Base-by-base conservation (phyloP, 1,284 basidiomycete genomes). In the Acaromyces ingoldii region DNA sequence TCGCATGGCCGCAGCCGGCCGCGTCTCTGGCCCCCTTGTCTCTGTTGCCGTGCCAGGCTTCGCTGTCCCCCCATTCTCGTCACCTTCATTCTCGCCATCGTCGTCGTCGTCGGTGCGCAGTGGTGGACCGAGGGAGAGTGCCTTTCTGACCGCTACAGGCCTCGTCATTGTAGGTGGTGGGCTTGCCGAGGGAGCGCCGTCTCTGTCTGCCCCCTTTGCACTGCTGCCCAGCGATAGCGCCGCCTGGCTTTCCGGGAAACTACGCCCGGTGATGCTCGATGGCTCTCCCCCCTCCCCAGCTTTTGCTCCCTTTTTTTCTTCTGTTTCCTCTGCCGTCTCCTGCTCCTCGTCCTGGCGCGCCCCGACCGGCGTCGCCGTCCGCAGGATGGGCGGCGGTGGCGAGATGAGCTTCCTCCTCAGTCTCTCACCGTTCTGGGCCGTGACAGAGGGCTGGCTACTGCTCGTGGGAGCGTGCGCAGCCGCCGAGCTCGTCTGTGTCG, bases 111-210 rank as follows among this genome's bases (percentile, higher is more conserved):
- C 22, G 17, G 26, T 13, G 28, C 25, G n/a, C n/a, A n/a, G n/a
- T n/a, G n/a, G n/a, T n/a, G n/a, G n/a, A n/a, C n/a, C 13, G 24
- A 45, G 22, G 5, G 25, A 11, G 5, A 45, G 25, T n/a, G 42
- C 29, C 28, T 45, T 45, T 30, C 42, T 25, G 11, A 45, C 42
- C n/a, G 42, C 42, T 10, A 45, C 13, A n/a, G 42, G 42, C 24
- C 25, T 34, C 19, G 42, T 11, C 25, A 45, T 26, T 17, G 28
- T 29, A 15, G 11, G 6, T 34, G 17, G 24, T n/a, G 22, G 6
- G 42, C 5, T 19, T 2, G 42, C 19, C 3, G 42, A 45, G 6
- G 42, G n/a, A n/a, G n/a, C n/a, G n/a, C n/a, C n/a, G n/a, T n/a
- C n/a, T n/a, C n/a, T n/a, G n/a, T n/a, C n/a, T n/a, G n/a, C n/a